Evolutionary conservation across 1,284 basidiomycete genomes (phyloP).

Genomic region (Blastosporella zonata): DNA sequence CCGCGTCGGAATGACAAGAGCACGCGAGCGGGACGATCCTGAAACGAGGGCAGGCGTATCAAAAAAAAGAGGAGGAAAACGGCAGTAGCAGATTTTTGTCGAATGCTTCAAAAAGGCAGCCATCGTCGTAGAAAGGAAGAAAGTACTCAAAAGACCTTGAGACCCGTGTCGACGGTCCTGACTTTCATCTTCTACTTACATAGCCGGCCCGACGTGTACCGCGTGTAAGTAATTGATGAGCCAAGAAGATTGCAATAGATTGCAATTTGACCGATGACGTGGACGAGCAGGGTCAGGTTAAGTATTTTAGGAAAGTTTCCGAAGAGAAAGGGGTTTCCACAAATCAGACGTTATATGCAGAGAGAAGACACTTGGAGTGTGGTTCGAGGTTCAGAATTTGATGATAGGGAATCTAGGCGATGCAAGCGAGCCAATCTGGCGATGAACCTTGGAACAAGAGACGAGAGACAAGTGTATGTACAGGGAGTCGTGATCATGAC

Average conservation of each 20-base stretch:
- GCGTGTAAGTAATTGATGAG: constrained; percentile 7
- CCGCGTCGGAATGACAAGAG: neutral
- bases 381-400: neutral
- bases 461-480: neutral
- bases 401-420: too few relatives aligned
- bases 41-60: neutral
- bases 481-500: neutral
- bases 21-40: neutral
- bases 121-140: constrained; percentile 12
- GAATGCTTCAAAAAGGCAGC: constrained; percentile 1
- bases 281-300: constrained; percentile 5
- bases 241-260: constrained; percentile 1
- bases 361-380: neutral
- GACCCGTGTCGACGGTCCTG: constrained; percentile 8
- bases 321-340: neutral
- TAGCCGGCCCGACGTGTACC: constrained; percentile 10
- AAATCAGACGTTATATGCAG: neutral
- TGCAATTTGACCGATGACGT: constrained; percentile 10
- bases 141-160: constrained; percentile 2
- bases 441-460: neutral
- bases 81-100: neutral
- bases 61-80: neutral
- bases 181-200: constrained; percentile 7
- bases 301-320: constrained; percentile 9
- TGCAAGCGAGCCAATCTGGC: too few relatives aligned